These are phyloP conservation scores for Sanghuangporus sanghuang DNA, from an alignment of 1,284 basidiomycete genomes.

Conservation along the genomic window DNA sequence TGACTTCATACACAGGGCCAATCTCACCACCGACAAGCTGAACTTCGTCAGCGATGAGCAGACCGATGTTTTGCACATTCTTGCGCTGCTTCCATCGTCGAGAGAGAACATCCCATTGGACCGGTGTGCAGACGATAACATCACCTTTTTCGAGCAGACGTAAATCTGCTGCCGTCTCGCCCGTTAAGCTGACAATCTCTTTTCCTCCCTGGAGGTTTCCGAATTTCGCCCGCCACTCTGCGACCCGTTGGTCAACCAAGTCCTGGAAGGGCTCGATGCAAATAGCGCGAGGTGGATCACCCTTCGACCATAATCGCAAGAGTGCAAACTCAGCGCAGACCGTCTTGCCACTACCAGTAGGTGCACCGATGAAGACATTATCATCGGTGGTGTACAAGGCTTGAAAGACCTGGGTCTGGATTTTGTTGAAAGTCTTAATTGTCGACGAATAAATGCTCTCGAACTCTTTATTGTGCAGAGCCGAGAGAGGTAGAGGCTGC, in stretches of 20 bases:
- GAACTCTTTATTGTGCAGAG: conserved; percentile 89
- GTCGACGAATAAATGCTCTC: conserved; percentile 79
- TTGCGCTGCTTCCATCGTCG: conserved; percentile 95
- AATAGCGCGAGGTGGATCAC: conserved; percentile 80
- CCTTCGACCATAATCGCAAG: conserved; percentile 86
- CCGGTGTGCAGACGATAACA: conserved; percentile 89
- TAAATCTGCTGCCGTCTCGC: conserved; percentile 92
- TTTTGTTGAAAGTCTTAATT: conserved; percentile 92
- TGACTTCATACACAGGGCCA: conserved; percentile 93
- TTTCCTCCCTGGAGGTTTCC: conserved; percentile 80
- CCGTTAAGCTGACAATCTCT: conserved; percentile 88
- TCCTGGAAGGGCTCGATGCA: conserved; percentile 97
- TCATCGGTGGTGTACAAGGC: conserved; percentile 95
- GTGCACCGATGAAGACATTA: conserved; percentile 93
- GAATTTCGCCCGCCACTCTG: conserved; percentile 90
- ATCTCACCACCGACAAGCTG: conserved; percentile 91
- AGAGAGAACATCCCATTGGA: conserved; percentile 96
- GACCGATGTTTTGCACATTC: conserved; percentile 90
- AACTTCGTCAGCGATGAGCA: conserved; percentile 94
- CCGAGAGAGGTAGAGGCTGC: conserved; percentile 85
- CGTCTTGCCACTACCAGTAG: conserved; percentile 96
- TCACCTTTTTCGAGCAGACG: conserved; percentile 89
- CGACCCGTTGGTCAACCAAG: conserved; percentile 89
- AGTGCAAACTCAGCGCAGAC: conserved; percentile 97
- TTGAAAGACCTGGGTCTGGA: conserved; percentile 99